Base-by-base conservation (phyloP, 2,329 filamentous ascomycete species). In the Phaeophleospora eucalypticola region DNA sequence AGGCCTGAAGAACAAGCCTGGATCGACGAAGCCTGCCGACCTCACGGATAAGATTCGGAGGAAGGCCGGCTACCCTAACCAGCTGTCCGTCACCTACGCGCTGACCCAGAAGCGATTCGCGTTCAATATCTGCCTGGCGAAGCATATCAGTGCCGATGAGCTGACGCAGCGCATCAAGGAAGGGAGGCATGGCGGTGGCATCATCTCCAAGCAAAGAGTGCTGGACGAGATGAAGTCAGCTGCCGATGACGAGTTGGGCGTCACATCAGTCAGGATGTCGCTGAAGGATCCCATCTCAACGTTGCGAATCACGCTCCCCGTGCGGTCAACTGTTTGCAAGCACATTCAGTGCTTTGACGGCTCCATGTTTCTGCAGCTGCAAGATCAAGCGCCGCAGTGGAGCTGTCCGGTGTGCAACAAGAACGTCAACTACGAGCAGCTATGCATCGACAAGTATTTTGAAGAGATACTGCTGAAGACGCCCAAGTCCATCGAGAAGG, bases 271-370 rank as follows among this genome's bases (percentile, higher is more conserved):
- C 43, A 84, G 93, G 36, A 80, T 98, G 70, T 95, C 90, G 9
- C 73, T 98, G 9, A 95, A 95, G 67, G 95, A 94, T 62, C 93
- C 93, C 0, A 74, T 97, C 24, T 94, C 89, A 2, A 95, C 89
- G 29, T 80, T 89, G 65, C 80, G 90, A 49, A 85, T 98, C 29
- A 77, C 78, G 7, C 75, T 87, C 14, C 93, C 93, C 0, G 89
- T 89, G 58, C 83, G 93, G 27, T 87, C 87, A 3, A 77, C 82
- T 2, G 71, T 83, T 27, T 98, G 93, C 70, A 84, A 81, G 2
- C 93, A 98, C 66, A 87, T 93, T 19, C 89, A 95, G 64, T 98
- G 93, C 65, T 98, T 97, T 58, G 93, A 98, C 66, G 91, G 87
- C 2, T 84, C 82, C 2, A 94, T 89, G 2, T 98, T 96, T 64